Evolutionary conservation across 257 asterid genomes (phyloP), one percentile per base, ranked within the genome.

Genomic region (Solanum tarapatanum): DNA sequence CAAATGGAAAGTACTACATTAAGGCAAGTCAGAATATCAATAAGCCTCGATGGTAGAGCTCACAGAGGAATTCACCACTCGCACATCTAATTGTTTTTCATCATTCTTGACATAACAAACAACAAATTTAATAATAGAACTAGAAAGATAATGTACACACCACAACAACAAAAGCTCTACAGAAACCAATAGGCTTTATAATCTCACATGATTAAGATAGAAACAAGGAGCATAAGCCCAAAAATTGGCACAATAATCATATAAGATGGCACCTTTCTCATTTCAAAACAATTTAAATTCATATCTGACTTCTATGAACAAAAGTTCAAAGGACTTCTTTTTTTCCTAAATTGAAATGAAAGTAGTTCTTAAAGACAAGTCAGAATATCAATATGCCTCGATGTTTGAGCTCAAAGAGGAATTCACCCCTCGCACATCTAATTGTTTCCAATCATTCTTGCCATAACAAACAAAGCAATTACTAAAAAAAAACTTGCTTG

Each of bases 311-410:
- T 7, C 2, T 32, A 6, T 32, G 24, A 70, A 3, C n/a, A 70
- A 23, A 70, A 8, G 3, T 32, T 70, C 7, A 32, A 70, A 32
- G 3, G 43, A 17, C 43, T 17, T 73, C 14, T 4, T 4, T 33
- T 33, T 26, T 17, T 19, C 24, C 45, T 33, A 73, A 76, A n/a
- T 17, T 13, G 7, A 41, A 24, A 77, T 3, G 36, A 3, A 2
- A 48, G 11, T 58, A 58, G 21, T 48, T 14, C 19, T 4, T 16
- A 14, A 45, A 2, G 37, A 88, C 88, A 85, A 73, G 84, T 77
- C 36, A 88, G 84, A 23, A 58, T 84, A 90, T 87, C 88, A 88
- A 88, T 90, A 90, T 41, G 92, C 91, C 76, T 88, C 75, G 69
- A 37, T 87, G 35, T 7, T 76, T 23, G 26, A 76, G 83, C 83